Percentiles rank a stretch among this genome's conserved stretches.
phyloP scores from a whole-genome alignment of 176 grass and related monocot species.

The Carex cristatella region DNA sequence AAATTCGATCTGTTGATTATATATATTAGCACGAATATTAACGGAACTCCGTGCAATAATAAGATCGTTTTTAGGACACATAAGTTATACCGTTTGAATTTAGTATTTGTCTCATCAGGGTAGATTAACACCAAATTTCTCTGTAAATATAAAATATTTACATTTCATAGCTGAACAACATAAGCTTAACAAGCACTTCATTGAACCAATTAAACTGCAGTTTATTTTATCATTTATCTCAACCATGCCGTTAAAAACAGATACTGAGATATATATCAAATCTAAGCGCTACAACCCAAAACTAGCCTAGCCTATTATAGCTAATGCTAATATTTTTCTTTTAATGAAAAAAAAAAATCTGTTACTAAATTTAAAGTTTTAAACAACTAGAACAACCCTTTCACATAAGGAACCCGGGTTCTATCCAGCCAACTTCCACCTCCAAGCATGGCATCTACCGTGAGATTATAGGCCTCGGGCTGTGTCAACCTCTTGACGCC shows the following conservation, averaged over 20 bases:
- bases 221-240: not conserved
- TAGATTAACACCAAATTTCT: not conserved
- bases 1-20: no score
- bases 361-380: not conserved
- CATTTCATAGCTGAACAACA: not conserved
- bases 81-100: no score
- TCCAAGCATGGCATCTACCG: not conserved
- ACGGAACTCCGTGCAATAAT: no score
- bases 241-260: not conserved
- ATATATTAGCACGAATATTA: no score
- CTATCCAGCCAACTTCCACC: not conserved
- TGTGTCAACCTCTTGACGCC: not conserved
- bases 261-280: not conserved
- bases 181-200: no score
- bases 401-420: not conserved
- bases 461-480: not conserved
- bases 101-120: no score
- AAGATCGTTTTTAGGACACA: no score
- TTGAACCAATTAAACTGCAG: not conserved
- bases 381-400: not conserved
- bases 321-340: not conserved
- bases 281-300: not conserved
- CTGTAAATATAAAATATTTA: not conserved
- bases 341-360: not conserved
- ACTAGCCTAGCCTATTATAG: not conserved